Base-by-base conservation (phyloP, 2,329 filamentous ascomycete genomes). In the Parafenestella ontariensis region DNA sequence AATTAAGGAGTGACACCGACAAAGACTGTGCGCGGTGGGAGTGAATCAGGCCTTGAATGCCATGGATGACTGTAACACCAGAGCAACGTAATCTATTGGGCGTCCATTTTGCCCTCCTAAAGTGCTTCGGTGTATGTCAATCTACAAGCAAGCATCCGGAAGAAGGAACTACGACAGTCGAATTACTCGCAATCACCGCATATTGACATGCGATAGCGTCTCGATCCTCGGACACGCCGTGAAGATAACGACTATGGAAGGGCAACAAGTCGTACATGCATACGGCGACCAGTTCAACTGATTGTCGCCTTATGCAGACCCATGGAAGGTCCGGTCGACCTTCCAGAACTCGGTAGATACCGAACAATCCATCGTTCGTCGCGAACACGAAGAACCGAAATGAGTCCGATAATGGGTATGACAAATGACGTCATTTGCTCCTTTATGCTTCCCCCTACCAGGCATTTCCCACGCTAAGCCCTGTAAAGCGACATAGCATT, bases 311-410 rank as follows among this genome's bases (percentile, higher is more conserved):
- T 21, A 40, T 37, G 37, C 48, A 52, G 21, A 45, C 42, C n/a
- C 29, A 26, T 24, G 29, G 21, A 5, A 18, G 20, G 34, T 31
- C 42, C 46, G 34, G 42, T 34, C 46, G 31, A 28, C 44, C 47
- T 54, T 59, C 50, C 49, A 56, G 44, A 56, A 56, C 31, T 28
- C 52, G 29, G n/a, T n/a, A n/a, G n/a, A 42, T 43, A 37, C 15
- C 26, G 8, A 18, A 20, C 26, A 23, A 7, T 15, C 17, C 21
- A 9, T 18, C 31, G 5, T 24, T 13, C 39, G 21, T 26, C 39
- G 33, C 17, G 34, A 18, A 24, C 3, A 36, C 21, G 21, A n/a
- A 24, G 15, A n/a, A 29, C 44, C 47, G 13, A 37, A 4, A 36
- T 33, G 36, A 29, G 6, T 34, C 29, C 13, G 11, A 18, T 28